Conservation (phyloP, 345 rosid genomes). For the Camelina laxa region DNA sequence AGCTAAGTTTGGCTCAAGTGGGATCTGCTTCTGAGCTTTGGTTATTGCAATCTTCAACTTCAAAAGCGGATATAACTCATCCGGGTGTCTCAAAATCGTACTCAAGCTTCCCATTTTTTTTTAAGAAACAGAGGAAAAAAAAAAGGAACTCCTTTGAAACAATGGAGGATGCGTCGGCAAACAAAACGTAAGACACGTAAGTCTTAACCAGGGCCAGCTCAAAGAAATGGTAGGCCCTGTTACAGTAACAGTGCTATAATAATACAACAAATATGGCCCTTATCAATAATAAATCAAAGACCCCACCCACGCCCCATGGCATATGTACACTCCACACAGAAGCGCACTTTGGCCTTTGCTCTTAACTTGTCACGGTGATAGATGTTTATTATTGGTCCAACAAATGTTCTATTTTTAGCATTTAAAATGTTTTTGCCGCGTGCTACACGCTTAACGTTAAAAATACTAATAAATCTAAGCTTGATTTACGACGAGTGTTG, state of each 20-base stretch:
- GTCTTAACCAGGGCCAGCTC: neutral
- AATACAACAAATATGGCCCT: neutral
- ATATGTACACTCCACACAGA: neutral
- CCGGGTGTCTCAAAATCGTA: slow-evolving; percentile 69
- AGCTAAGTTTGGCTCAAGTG: slow-evolving; percentile 73
- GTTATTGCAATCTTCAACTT: slow-evolving; percentile 69
- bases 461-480: neutral
- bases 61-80: slow-evolving; percentile 76
- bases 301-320: neutral
- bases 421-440: slow-evolving; percentile 1
- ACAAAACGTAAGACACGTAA: neutral
- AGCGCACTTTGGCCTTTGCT: neutral
- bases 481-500: neutral
- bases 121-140: neutral
- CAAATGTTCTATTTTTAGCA: neutral
- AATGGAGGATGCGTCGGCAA: slow-evolving; percentile 20
- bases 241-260: neutral
- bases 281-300: neutral
- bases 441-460: neutral
- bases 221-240: neutral
- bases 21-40: slow-evolving; percentile 83
- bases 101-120: slow-evolving; percentile 62
- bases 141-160: neutral
- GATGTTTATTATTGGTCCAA: slow-evolving; percentile 10
- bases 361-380: slow-evolving; percentile 19